phyloP scores from a whole-genome alignment of 306 rosid species.

The Medicago ruthenica region DNA sequence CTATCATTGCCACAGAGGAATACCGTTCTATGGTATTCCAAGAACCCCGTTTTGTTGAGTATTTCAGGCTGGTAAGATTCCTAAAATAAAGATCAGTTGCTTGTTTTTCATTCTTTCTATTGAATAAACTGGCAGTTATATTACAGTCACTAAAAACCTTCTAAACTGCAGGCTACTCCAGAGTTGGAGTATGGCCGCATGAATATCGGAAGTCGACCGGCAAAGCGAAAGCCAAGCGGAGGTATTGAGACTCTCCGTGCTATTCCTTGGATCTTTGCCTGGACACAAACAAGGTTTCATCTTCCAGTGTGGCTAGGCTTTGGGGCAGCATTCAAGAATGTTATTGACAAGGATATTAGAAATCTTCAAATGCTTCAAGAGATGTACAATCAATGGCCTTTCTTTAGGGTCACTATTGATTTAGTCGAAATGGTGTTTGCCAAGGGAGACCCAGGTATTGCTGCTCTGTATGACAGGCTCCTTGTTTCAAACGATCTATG shows the following conservation, averaged over 20 bases:
- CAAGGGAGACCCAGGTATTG: slow-evolving; percentile 92
- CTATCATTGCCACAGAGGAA: slow-evolving; percentile 85
- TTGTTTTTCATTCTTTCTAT: too few species aligned
- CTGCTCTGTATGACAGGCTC: slow-evolving; percentile 79
- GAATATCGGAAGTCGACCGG: slow-evolving; percentile 97
- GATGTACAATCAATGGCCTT: slow-evolving; percentile 96
- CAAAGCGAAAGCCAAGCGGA: slow-evolving; percentile 93
- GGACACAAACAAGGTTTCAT: slow-evolving; percentile 98
- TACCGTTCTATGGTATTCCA: slow-evolving; percentile 90
- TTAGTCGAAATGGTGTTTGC: slow-evolving; percentile 99
- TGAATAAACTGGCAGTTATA: too few species aligned
- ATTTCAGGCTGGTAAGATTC: slow-evolving; percentile 84
- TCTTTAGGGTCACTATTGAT: slow-evolving; percentile 94
- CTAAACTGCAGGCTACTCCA: slow-evolving; percentile 76
- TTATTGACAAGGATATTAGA: slow-evolving; percentile 69
- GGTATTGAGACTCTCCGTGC: slow-evolving; percentile 98
- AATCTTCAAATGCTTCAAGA: slow-evolving; percentile 81
- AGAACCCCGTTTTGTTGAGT: slow-evolving; percentile 94
- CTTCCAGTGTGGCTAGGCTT: slow-evolving; percentile 99
- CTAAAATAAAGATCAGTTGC: too few species aligned
- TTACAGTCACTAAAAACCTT: too few species aligned
- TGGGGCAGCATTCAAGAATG: slow-evolving; percentile 73
- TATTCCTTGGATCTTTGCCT: slow-evolving; percentile 97
- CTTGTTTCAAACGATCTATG: slow-evolving; percentile 84
- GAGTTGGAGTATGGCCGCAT: slow-evolving; percentile 97